Conservation (phyloP, 2,329 filamentous ascomycete species). For the Colletotrichum destructivum region DNA sequence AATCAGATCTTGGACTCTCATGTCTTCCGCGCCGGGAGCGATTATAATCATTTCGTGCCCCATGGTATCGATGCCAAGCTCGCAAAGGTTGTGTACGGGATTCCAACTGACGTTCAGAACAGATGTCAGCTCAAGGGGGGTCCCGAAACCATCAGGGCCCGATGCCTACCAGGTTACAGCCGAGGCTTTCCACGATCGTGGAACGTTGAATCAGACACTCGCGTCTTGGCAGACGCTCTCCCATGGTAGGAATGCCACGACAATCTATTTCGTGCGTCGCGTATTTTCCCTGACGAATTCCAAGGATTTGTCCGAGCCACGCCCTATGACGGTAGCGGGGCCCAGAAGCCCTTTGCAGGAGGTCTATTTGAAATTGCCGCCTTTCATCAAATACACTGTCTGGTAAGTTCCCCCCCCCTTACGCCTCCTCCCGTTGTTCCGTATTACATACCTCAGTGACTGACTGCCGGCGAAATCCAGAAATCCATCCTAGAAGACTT, state of each 20-base stretch:
- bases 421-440: no score
- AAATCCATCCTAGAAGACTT: conserved; percentile 10
- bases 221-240: conserved; percentile 1
- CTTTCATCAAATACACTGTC: conserved; percentile 4
- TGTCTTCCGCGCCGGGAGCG: background rate
- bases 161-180: background rate
- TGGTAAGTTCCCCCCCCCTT: background rate
- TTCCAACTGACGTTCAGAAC: background rate
- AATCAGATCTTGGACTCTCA: background rate
- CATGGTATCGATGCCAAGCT: background rate
- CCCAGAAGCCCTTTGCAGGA: background rate
- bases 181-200: background rate
- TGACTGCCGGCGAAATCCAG: background rate
- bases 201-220: background rate
- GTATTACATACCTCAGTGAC: no score
- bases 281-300: background rate
- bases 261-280: background rate
- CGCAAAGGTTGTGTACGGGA: background rate
- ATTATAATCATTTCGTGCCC: background rate
- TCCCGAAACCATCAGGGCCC: background rate
- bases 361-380: background rate
- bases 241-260: background rate
- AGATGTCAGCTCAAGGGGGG: conserved; percentile 1
- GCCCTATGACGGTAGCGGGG: background rate
- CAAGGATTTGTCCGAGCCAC: background rate